A percentile compares a stretch with the other conserved stretches of the same genome.
These are phyloP conservation scores for Beauveria australis DNA, from an alignment of 2,329 filamentous ascomycete genomes.

Conservation along the genomic window DNA sequence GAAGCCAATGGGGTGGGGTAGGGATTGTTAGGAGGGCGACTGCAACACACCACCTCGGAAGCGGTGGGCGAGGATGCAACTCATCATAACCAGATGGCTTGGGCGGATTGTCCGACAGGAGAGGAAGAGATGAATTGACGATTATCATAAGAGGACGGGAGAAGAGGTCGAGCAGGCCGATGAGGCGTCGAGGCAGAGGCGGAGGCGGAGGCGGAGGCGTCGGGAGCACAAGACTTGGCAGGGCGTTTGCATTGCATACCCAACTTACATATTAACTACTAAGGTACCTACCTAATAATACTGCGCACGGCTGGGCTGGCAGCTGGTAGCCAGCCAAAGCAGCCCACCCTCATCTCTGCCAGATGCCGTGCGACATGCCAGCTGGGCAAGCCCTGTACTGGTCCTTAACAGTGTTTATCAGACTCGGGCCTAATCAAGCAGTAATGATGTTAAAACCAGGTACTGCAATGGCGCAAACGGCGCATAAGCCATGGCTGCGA, in stretches of 20 bases:
- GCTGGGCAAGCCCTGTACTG: background rate
- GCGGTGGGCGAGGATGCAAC: background rate
- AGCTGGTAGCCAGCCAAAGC: background rate
- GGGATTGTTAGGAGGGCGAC: constrained; percentile 1
- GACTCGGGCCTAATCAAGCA: background rate
- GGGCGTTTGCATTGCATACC: background rate
- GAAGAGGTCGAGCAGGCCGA: background rate
- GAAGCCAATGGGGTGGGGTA: background rate
- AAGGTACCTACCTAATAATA: too few species aligned
- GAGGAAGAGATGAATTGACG: background rate
- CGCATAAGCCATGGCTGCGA: background rate
- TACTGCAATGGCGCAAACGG: background rate
- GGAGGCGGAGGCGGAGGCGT: background rate
- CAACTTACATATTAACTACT: too few species aligned
- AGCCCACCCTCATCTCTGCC: background rate
- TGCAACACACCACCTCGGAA: constrained; percentile 1
- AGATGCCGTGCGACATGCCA: background rate
- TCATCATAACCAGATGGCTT: background rate
- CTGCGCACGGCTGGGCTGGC: background rate
- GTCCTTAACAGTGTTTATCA: background rate
- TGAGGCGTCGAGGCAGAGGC: background rate
- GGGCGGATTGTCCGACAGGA: background rate
- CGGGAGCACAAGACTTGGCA: background rate
- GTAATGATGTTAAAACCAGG: background rate
- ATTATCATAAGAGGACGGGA: background rate